A percentile compares a stretch with the other conserved stretches of the same genome.
These are phyloP conservation scores for Claviceps quebecensis DNA, from an alignment of 2,329 filamentous ascomycete species.

Conservation along the genomic window DNA sequence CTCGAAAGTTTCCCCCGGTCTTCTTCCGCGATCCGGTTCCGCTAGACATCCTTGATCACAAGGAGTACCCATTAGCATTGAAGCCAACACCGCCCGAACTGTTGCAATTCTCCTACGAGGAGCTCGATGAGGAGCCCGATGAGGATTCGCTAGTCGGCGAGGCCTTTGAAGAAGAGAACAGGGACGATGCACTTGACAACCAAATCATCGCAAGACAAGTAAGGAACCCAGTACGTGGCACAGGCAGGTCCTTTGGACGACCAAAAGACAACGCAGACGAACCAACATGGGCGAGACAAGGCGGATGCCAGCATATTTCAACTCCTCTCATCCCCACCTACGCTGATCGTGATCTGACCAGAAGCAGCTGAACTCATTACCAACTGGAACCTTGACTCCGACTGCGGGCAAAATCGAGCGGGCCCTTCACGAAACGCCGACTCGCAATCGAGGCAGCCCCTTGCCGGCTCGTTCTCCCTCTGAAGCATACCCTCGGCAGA, in stretches of 20 bases:
- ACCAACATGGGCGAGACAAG: neutral
- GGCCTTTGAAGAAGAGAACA: conserved; percentile 13
- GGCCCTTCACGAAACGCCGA: conserved; percentile 12
- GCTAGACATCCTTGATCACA: conserved; percentile 62
- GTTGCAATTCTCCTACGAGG: conserved; percentile 60
- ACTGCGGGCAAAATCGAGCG: conserved; percentile 14
- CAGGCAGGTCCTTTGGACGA: neutral
- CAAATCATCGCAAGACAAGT: neutral
- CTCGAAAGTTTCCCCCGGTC: conserved; percentile 72
- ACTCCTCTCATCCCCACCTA: neutral
- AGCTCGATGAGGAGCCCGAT: conserved; percentile 21
- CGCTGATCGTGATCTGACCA: conserved; percentile 1
- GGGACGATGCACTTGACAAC: conserved; percentile 7
- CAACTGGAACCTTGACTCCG: conserved; percentile 13
- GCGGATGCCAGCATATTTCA: neutral
- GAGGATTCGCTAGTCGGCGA: conserved; percentile 12
- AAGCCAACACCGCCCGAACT: conserved; percentile 71
- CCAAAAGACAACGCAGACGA: neutral
- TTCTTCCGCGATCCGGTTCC: conserved; percentile 60
- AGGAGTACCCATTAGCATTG: conserved; percentile 77
- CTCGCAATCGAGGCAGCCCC: conserved; percentile 15
- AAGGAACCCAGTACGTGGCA: conserved; percentile 12
- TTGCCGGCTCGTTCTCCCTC: conserved; percentile 21
- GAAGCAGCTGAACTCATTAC: conserved; percentile 11
- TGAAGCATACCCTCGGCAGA: conserved; percentile 18